Evolutionary conservation across 768 basidiomycete genomes (phyloP), one percentile per base, ranked within the genome.

Genomic region (Royoungia palumana): DNA sequence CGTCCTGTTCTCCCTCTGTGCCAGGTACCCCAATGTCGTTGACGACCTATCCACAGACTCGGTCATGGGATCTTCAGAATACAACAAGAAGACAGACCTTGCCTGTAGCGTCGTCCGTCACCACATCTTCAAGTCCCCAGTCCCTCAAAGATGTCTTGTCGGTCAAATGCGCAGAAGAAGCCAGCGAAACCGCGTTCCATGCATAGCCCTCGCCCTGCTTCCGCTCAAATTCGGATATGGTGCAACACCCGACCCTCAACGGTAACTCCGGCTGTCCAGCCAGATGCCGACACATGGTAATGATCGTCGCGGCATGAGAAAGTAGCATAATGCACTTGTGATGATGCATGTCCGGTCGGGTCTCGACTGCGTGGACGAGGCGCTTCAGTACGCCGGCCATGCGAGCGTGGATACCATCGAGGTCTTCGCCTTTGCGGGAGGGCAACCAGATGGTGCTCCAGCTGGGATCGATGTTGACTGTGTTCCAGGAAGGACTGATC

Each of bases 121-220:
- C 67, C 9, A 87, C 76, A 63, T 91, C 82, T 56, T 88, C 84
- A 52, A 92, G 82, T 13, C 90, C 90, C 90, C 90, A 92, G 41
- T 87, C 85, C 54, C 87, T 73, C 44, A 76, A 70, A 2, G 77
- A 56, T 1, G 83, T 85, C 3, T 78, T 80, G 22, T 74, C 72
- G 34, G 88, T 66, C 46, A 63, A 43, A 63, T 87, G 83, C 1
- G 64, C 58, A 1, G 80, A 83, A 41, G 82, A 79, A 0, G 76
- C 85, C 21, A 89, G 58, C 27, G 60, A 61, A 30, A 62, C 58
- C 6, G 75, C 63, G 42, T 72, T 64, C 81, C 85, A 63, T n/a
- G 8, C 35, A 36, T 35, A 85, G 4, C 53, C 66, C 4, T 2
- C 28, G 1, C 51, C 72, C 12, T 53, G 55, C 43, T 62, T 69